Evolutionary conservation across 2,329 filamentous ascomycete species (phyloP).

Genomic region (Exophiala phaeomuriformis): DNA sequence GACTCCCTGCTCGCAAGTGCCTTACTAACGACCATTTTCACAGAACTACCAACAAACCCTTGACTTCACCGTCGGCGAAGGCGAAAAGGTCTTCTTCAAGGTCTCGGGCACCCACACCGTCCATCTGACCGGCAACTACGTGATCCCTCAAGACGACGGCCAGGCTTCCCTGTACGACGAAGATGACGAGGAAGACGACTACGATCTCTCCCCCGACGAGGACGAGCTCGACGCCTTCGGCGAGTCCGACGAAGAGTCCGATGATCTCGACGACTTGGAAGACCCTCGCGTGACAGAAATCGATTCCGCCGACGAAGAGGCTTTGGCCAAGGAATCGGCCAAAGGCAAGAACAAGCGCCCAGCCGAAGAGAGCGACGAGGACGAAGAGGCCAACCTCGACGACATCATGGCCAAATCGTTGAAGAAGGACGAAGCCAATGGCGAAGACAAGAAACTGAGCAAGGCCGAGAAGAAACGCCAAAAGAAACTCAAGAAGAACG

Average conservation of each 20-base stretch:
- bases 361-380: conserved; percentile 60
- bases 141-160: conserved; percentile 60
- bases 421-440: conserved; percentile 47
- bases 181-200: conserved; percentile 58
- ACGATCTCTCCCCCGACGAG: conserved; percentile 72
- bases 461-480: conserved; percentile 98
- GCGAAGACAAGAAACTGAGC: conserved; percentile 60
- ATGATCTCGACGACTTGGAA: conserved; percentile 69
- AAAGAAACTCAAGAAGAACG: conserved; percentile 98
- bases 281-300: conserved; percentile 80
- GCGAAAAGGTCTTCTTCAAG: conserved; percentile 86
- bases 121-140: conserved; percentile 93
- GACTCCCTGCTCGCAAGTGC: background rate
- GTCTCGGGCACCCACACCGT: conserved; percentile 84
- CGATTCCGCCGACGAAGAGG: conserved; percentile 69
- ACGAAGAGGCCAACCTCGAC: conserved; percentile 57
- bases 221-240: conserved; percentile 59
- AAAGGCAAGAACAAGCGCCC: conserved; percentile 90
- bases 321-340: conserved; percentile 31
- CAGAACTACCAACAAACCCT: conserved; percentile 93
- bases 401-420: conserved; percentile 71
- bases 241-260: conserved; percentile 56
- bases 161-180: conserved; percentile 34
- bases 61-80: conserved; percentile 82
- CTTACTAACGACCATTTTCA: background rate